Conservation (phyloP, 108 stramenopile species). For the Cyclostephanos tholiformis region DNA sequence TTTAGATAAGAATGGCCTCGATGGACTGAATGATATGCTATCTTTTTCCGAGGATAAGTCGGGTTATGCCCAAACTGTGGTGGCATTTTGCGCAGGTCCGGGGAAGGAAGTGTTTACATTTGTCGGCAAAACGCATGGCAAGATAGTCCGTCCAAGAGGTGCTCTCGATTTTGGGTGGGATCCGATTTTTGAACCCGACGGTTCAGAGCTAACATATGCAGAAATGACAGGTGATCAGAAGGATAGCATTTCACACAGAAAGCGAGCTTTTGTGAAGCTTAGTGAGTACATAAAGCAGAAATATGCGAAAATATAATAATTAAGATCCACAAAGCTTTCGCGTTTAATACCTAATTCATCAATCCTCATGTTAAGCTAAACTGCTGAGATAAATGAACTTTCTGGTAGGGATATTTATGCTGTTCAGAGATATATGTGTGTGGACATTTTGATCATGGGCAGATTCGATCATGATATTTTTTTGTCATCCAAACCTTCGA, state of each 20-base stretch:
- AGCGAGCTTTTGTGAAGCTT: slow-evolving; percentile 81
- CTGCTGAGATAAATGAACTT: neutral
- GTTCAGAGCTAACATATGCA: slow-evolving; percentile 87
- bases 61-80: slow-evolving; percentile 96
- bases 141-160: slow-evolving; percentile 90
- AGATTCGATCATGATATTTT: too few relatives aligned
- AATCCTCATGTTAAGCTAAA: too few relatives aligned
- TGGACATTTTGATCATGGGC: too few relatives aligned
- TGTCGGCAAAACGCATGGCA: slow-evolving; percentile 87
- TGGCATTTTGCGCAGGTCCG: slow-evolving; percentile 91
- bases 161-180: slow-evolving; percentile 96
- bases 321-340: neutral
- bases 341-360: neutral
- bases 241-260: slow-evolving; percentile 93
- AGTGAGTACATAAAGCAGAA: slow-evolving; percentile 42
- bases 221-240: slow-evolving; percentile 95
- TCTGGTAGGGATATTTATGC: neutral
- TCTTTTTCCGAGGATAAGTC: slow-evolving; percentile 91
- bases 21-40: slow-evolving; percentile 88
- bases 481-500: too few relatives aligned
- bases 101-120: slow-evolving; percentile 85
- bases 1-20: slow-evolving; percentile 91
- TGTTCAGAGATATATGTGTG: neutral
- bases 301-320: neutral
- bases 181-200: slow-evolving; percentile 83